Evolutionary conservation across 192 early-diverging fungal species (phyloP).

Genomic region (Coemansia sp.): DNA sequence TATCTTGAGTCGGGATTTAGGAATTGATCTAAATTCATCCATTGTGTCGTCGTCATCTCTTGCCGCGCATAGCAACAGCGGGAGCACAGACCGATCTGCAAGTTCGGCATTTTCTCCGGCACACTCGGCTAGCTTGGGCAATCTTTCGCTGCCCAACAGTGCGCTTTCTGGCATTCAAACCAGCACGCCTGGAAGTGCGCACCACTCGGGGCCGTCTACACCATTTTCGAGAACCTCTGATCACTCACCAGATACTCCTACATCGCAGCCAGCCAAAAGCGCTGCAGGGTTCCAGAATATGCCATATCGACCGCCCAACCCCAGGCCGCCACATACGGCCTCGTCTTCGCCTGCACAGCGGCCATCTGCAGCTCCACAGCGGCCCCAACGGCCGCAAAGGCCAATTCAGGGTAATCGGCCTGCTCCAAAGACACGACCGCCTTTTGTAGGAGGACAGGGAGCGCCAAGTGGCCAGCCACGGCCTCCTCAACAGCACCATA

Average conservation of each 20-base stretch:
- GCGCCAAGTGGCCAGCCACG: neutral
- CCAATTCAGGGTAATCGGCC: slow-evolving; percentile 1
- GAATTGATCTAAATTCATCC: slow-evolving; percentile 29
- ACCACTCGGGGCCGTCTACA: slow-evolving; percentile 1
- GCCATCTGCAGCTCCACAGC: slow-evolving; percentile 4
- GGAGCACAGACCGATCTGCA: neutral
- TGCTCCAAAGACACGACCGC: neutral
- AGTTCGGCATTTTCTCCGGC: slow-evolving; percentile 11
- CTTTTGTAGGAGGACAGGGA: neutral
- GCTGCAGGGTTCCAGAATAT: neutral
- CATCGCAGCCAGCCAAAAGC: neutral
- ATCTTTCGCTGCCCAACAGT: neutral
- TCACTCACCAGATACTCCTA: neutral
- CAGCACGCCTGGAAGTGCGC: neutral
- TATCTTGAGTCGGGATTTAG: slow-evolving; percentile 28
- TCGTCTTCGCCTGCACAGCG: neutral
- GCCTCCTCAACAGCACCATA: slow-evolving; percentile 11
- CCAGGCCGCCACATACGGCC: slow-evolving; percentile 3
- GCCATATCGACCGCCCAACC: neutral
- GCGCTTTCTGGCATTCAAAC: neutral
- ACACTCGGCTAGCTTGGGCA: neutral
- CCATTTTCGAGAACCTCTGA: neutral
- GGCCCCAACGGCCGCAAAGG: slow-evolving; percentile 4
- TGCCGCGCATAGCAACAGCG: neutral
- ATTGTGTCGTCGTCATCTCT: neutral